A percentile compares a stretch with the other conserved stretches of the same genome.
Evolutionary conservation across 2,329 filamentous ascomycete species (phyloP).

Genomic region (Pseudocercospora ulei): DNA sequence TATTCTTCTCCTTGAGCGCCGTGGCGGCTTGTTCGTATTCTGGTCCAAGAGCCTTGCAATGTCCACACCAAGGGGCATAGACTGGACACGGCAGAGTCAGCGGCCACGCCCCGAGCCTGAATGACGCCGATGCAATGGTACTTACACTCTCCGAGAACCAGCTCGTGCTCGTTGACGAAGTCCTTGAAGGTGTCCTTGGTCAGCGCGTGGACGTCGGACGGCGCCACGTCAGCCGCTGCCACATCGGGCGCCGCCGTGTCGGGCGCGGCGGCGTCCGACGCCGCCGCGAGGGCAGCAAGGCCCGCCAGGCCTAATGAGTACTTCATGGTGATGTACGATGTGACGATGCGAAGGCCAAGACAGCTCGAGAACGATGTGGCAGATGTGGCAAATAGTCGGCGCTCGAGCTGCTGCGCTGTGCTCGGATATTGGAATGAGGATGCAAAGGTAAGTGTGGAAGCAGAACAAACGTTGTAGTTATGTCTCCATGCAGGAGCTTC

Average conservation of each 20-base stretch:
- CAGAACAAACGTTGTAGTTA: too few species aligned
- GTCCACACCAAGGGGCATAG: constrained; percentile 93
- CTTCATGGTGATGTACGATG: constrained; percentile 18
- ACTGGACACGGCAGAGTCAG: constrained; percentile 43
- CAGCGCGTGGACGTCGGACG: constrained; percentile 60
- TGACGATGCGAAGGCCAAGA: neutral
- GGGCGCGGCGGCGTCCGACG: too few species aligned
- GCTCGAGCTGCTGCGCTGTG: constrained; percentile 1
- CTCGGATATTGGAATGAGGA: neutral
- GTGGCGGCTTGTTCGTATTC: constrained; percentile 85
- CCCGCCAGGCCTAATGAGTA: constrained; percentile 31
- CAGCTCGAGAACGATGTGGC: constrained; percentile 5
- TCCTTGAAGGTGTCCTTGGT: constrained; percentile 78
- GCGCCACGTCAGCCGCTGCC: too few species aligned
- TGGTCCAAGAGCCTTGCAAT: constrained; percentile 95
- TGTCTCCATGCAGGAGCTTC: constrained; percentile 4
- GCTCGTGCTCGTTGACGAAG: constrained; percentile 74
- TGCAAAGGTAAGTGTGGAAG: neutral
- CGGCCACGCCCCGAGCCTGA: neutral
- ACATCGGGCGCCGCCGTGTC: too few species aligned
- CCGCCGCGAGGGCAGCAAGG: constrained; percentile 52
- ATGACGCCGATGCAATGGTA: constrained; percentile 20
- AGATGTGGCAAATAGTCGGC: too few species aligned
- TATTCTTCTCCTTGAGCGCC: constrained; percentile 76
- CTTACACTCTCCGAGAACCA: constrained; percentile 91